Evolutionary conservation across 352 stramenopile genomes (phyloP).

Genomic region (Thalassiosira hispida): DNA sequence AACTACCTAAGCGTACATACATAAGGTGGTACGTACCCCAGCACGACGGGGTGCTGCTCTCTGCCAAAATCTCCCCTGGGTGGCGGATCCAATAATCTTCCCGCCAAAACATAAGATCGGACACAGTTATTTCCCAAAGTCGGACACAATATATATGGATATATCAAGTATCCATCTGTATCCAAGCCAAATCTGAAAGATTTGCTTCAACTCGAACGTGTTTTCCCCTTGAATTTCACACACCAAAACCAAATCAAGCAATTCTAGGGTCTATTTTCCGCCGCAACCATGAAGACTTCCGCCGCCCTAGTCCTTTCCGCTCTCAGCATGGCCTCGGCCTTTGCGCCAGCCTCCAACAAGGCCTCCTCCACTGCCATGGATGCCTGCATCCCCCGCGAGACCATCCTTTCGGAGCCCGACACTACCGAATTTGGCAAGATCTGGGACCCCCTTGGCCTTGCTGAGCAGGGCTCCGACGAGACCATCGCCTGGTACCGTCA

Average conservation of each 20-base stretch:
- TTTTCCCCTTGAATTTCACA: background rate
- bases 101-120: no score
- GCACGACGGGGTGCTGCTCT: no score
- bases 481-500: conserved; percentile 81
- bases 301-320: conserved; percentile 35
- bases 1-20: no score
- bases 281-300: conserved; percentile 37
- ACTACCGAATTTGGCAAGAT: conserved; percentile 74
- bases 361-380: conserved; percentile 28
- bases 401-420: conserved; percentile 67
- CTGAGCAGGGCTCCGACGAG: conserved; percentile 73
- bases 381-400: conserved; percentile 44
- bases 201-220: conserved; percentile 19
- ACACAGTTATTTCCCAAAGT: no score
- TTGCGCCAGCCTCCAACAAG: conserved; percentile 31
- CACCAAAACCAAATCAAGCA: background rate
- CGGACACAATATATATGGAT: no score
- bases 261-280: background rate
- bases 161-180: no score
- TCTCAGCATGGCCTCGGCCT: conserved; percentile 41
- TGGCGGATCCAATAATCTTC: no score
- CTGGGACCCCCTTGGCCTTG: conserved; percentile 78
- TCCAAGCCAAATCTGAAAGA: background rate
- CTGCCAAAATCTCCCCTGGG: no score
- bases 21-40: no score